A percentile compares a stretch with the other conserved stretches of the same genome.
These are phyloP conservation scores for Sindora glabra DNA, from an alignment of 306 rosid genomes.

Conservation along the genomic window DNA sequence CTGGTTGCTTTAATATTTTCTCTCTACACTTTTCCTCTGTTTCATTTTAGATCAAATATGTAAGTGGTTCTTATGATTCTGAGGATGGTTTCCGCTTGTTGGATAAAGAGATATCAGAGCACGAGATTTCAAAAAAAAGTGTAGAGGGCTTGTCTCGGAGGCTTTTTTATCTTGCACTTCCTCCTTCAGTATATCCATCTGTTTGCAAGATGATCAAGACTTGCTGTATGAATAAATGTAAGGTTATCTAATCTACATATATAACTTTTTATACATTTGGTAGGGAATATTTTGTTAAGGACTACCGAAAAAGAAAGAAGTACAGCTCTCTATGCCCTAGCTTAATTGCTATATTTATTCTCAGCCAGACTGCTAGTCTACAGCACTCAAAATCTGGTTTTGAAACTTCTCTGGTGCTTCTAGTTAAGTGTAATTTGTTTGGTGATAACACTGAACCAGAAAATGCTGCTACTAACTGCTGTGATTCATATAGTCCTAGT, in stretches of 20 bases:
- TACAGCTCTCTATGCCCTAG: not conserved
- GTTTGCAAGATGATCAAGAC: conserved; percentile 86
- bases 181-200: conserved; percentile 95
- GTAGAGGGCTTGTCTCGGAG: conserved; percentile 67
- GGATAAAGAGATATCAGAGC: conserved; percentile 77
- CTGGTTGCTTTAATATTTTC: conserved; percentile 7
- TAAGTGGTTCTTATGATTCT: conserved; percentile 79
- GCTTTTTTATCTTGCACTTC: conserved; percentile 97
- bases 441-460: not conserved
- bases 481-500: not conserved
- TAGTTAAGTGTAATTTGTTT: not conserved
- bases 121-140: conserved; percentile 46
- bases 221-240: conserved; percentile 79
- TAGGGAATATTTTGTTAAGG: not conserved
- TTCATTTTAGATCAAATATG: conserved; percentile 66
- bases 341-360: not conserved
- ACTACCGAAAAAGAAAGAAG: not conserved
- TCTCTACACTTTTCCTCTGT: not conserved
- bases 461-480: conserved; percentile 4
- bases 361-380: not conserved
- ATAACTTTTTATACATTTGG: not conserved
- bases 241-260: conserved; percentile 24
- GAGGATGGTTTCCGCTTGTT: conserved; percentile 62
- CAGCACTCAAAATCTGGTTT: not conserved
- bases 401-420: not conserved